phyloP scores from a whole-genome alignment of 306 rosid genomes.

The Rosa persica region DNA sequence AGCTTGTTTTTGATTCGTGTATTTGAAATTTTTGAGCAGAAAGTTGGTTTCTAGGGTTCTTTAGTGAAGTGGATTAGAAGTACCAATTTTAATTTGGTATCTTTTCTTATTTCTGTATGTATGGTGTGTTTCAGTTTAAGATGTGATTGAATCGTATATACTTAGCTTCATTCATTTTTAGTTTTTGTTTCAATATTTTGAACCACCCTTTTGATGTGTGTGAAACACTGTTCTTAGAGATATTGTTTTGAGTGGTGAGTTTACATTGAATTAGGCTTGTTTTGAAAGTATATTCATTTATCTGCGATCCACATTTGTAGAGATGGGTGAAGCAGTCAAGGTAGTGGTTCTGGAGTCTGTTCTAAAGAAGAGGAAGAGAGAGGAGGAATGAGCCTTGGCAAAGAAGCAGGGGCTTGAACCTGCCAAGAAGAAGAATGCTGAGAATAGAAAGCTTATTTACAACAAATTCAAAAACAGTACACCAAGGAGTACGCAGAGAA shows the following conservation, averaged over 20 bases:
- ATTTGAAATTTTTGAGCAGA: no score
- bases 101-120: no score
- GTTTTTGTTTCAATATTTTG: not conserved
- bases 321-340: conserved; percentile 40
- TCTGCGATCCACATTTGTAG: not conserved
- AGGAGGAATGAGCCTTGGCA: conserved; percentile 71
- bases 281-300: not conserved
- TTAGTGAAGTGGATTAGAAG: no score
- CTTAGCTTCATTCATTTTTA: no score
- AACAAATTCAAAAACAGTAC: conserved; percentile 59
- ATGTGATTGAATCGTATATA: no score
- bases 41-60: no score
- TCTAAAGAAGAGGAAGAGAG: conserved; percentile 68
- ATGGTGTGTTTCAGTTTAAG: no score
- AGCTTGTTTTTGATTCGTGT: not conserved
- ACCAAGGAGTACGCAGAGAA: no score
- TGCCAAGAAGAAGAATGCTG: conserved; percentile 62
- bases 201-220: no score
- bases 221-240: not conserved
- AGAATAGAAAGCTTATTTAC: conserved; percentile 61
- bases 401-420: conserved; percentile 52
- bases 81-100: no score
- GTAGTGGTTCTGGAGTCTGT: no score
- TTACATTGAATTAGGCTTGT: not conserved
- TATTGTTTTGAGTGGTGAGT: not conserved